A percentile compares a stretch with the other conserved stretches of the same genome.
Evolutionary conservation across 768 basidiomycete genomes (phyloP).

Genomic region (Boletus patriciae): DNA sequence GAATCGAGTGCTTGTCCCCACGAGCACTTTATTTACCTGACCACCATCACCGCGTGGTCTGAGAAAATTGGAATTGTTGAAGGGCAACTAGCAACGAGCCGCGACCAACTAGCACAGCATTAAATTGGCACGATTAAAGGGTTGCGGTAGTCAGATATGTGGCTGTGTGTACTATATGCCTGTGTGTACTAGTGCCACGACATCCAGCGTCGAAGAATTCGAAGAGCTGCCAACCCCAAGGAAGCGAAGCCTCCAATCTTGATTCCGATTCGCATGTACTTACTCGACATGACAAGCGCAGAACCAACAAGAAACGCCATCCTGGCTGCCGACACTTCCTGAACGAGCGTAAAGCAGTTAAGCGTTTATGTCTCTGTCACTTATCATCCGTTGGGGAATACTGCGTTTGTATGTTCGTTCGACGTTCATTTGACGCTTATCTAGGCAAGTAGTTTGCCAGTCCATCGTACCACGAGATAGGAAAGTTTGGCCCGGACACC

Average conservation of each 20-base stretch:
- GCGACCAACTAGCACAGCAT: background rate
- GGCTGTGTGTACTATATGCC: too few species aligned
- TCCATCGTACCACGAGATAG: constrained; percentile 6
- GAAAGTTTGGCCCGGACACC: constrained; percentile 8
- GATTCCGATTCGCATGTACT: background rate
- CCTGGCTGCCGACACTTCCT: background rate
- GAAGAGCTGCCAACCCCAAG: constrained; percentile 1
- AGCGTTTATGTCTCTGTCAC: constrained; percentile 5
- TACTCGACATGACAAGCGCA: background rate
- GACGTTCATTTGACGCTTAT: background rate
- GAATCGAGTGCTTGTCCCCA: background rate
- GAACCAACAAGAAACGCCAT: background rate
- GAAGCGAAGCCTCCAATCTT: background rate
- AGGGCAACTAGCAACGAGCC: background rate
- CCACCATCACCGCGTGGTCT: background rate
- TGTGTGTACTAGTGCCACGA: background rate
- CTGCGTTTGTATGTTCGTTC: background rate
- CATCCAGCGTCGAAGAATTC: background rate
- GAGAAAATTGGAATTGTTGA: constrained; percentile 1
- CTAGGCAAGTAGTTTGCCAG: constrained; percentile 9
- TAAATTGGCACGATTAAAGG: background rate
- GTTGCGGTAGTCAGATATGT: background rate
- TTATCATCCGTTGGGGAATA: constrained; percentile 8
- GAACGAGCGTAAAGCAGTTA: background rate
- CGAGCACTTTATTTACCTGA: background rate